A percentile compares a stretch with the other conserved stretches of the same genome.
These are phyloP conservation scores for Cladophialophora yegresii DNA, from an alignment of 2,329 filamentous ascomycete species.

Conservation along the genomic window DNA sequence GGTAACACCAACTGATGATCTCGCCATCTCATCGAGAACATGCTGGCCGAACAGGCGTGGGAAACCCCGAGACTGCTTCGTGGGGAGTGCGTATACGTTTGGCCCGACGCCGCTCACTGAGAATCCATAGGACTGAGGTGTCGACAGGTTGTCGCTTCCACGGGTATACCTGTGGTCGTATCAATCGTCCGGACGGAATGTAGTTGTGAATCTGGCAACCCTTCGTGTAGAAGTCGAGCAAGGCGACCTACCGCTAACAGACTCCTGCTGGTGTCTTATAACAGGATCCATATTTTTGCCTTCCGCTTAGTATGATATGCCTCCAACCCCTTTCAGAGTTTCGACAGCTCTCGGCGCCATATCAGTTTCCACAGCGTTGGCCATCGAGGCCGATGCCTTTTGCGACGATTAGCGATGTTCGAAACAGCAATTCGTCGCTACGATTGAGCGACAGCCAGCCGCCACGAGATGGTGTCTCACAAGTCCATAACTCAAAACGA, in stretches of 20 bases:
- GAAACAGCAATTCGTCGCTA: not conserved
- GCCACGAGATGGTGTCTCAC: conserved; percentile 1
- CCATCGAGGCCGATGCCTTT: not conserved
- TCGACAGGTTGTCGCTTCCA: not conserved
- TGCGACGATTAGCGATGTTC: not conserved
- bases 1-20: conserved; percentile 1
- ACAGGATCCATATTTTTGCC: not conserved
- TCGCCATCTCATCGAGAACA: not conserved
- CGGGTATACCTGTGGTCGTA: not conserved
- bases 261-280: not conserved
- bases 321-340: not conserved
- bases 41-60: not conserved
- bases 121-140: not conserved
- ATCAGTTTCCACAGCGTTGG: not conserved
- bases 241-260: not conserved
- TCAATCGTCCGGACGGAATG: not conserved
- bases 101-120: not conserved
- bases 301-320: not conserved
- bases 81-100: not conserved
- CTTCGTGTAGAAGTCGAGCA: not conserved
- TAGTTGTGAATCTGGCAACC: not conserved
- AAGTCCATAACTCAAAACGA: conserved; percentile 1
- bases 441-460: not conserved
- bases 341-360: not conserved
- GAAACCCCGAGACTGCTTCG: not conserved